phyloP scores from a whole-genome alignment of 768 basidiomycete species.

The Agrocybe chaxingu region DNA sequence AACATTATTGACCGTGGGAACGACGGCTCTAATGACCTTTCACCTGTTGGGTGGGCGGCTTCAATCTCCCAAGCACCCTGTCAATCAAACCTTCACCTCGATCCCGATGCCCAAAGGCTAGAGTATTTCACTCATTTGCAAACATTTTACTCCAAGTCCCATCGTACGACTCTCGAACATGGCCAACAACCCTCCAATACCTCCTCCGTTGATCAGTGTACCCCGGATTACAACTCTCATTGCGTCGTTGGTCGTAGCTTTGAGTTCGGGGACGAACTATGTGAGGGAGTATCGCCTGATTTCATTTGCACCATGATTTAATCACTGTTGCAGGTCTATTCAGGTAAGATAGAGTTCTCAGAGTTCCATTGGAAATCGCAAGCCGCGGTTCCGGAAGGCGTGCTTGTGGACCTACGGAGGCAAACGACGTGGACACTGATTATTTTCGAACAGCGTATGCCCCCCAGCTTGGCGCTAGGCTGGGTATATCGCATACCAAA shows the following conservation, averaged over 20 bases:
- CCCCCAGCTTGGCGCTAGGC: slow-evolving; percentile 78
- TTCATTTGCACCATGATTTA: slow-evolving; percentile 3
- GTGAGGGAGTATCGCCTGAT: slow-evolving; percentile 37
- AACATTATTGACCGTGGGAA: too few relatives aligned
- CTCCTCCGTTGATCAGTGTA: slow-evolving; percentile 30
- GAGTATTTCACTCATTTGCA: background rate
- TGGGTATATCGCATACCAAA: slow-evolving; percentile 75
- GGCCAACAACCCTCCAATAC: slow-evolving; percentile 15
- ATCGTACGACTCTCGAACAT: slow-evolving; percentile 9
- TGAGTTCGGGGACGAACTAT: slow-evolving; percentile 74
- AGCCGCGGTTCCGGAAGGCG: background rate
- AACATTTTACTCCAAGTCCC: background rate
- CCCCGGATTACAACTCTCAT: slow-evolving; percentile 47
- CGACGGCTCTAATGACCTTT: too few relatives aligned
- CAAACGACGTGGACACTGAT: slow-evolving; percentile 1
- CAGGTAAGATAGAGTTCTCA: slow-evolving; percentile 28
- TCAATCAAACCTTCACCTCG: background rate
- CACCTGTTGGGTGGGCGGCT: background rate
- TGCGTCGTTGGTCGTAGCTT: slow-evolving; percentile 54
- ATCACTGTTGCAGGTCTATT: slow-evolving; percentile 32
- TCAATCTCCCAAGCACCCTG: background rate
- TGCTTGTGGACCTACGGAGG: background rate
- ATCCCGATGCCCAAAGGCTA: slow-evolving; percentile 7
- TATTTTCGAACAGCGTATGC: slow-evolving; percentile 59
- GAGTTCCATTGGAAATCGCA: background rate